phyloP scores from a whole-genome alignment of 768 basidiomycete genomes.

The Tubosaeta brunneosetosa region DNA sequence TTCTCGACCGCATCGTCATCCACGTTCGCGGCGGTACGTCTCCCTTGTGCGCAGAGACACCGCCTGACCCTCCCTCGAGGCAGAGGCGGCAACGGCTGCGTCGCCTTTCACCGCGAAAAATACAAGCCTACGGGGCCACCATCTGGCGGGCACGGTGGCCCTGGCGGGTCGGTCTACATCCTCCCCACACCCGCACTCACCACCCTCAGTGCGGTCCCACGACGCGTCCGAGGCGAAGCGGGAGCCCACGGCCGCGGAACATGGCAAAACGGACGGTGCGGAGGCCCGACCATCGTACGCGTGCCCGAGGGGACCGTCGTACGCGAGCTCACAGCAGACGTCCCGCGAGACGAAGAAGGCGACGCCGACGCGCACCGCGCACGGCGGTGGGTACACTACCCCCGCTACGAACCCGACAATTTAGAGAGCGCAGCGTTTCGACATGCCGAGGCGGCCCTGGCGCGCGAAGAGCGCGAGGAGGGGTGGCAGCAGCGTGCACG shows the following conservation, averaged over 20 bases:
- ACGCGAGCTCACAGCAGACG: slow-evolving; percentile 62
- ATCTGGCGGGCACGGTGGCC: slow-evolving; percentile 90
- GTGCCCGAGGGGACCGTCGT: slow-evolving; percentile 93
- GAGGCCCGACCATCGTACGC: slow-evolving; percentile 64
- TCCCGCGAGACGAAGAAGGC: slow-evolving; percentile 65
- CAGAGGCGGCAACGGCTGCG: slow-evolving; percentile 85
- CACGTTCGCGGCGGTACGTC: slow-evolving; percentile 67
- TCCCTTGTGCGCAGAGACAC: not conserved
- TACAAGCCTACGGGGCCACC: slow-evolving; percentile 81
- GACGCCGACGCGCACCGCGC: slow-evolving; percentile 19
- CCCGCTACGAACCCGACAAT: slow-evolving; percentile 58
- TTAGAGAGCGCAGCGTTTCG: slow-evolving; percentile 59
- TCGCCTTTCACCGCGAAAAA: slow-evolving; percentile 90
- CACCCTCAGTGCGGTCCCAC: slow-evolving; percentile 67
- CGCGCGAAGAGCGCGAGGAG: slow-evolving; percentile 58
- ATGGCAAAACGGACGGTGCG: slow-evolving; percentile 80
- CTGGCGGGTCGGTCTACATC: slow-evolving; percentile 84
- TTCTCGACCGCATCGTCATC: slow-evolving; percentile 80
- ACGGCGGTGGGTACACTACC: slow-evolving; percentile 76
- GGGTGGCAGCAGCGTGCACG: slow-evolving; percentile 38
- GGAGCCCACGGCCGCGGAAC: slow-evolving; percentile 78
- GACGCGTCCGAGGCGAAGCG: slow-evolving; percentile 59
- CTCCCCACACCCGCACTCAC: slow-evolving; percentile 73
- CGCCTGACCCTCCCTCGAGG: slow-evolving; percentile 40
- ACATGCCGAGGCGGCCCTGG: slow-evolving; percentile 61